Percentiles rank a stretch among this genome's conserved stretches.
Evolutionary conservation across 192 early-diverging fungal species (phyloP).

Genomic region (Coemansia sp.): DNA sequence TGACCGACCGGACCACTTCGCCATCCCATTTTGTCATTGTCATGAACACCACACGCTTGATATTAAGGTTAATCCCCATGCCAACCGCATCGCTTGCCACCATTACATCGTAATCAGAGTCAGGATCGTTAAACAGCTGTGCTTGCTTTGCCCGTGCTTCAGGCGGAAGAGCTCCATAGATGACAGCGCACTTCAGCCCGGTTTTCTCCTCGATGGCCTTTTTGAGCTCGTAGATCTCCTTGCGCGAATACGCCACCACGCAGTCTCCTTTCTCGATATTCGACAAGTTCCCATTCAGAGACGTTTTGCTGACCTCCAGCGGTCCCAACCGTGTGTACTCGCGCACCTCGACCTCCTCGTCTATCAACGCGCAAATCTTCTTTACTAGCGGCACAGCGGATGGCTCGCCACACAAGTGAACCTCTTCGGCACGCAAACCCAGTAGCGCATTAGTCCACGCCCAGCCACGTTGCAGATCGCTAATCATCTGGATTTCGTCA

Average conservation of each 20-base stretch:
- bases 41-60: constrained; percentile 87
- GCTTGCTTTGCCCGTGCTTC: constrained; percentile 91
- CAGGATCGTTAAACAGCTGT: constrained; percentile 83
- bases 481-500: constrained; percentile 98
- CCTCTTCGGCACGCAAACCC: constrained; percentile 75
- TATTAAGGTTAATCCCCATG: constrained; percentile 97
- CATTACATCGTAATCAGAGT: constrained; percentile 75
- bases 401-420: constrained; percentile 94
- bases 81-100: constrained; percentile 97
- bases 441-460: constrained; percentile 93
- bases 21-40: constrained; percentile 83
- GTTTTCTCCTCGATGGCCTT: constrained; percentile 74
- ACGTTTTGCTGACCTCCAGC: constrained; percentile 58
- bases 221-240: constrained; percentile 79
- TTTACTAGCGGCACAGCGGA: constrained; percentile 81
- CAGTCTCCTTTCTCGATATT: constrained; percentile 81
- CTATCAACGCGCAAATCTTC: constrained; percentile 67
- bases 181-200: constrained; percentile 80
- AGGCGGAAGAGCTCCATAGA: constrained; percentile 93
- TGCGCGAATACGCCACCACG: constrained; percentile 87
- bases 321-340: constrained; percentile 78
- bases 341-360: constrained; percentile 81
- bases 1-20: constrained; percentile 49
- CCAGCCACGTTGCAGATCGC: constrained; percentile 84
- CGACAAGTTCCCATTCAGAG: constrained; percentile 60